A percentile compares a stretch with the other conserved stretches of the same genome.
Evolutionary conservation across 1,284 basidiomycete species (phyloP).

Genomic region (Marasmius tenuissimus): DNA sequence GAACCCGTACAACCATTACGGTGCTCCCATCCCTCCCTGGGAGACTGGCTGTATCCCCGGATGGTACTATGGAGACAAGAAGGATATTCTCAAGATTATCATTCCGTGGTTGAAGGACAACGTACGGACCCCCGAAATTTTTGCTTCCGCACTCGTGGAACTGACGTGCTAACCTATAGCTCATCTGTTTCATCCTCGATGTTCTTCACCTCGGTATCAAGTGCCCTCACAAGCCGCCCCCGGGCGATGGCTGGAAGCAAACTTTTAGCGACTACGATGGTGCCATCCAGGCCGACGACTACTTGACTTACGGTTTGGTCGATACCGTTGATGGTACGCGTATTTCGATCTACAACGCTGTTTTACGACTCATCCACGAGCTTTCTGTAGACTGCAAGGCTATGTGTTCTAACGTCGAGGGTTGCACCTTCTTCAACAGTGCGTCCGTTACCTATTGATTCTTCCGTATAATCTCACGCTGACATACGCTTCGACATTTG

Average conservation of each 20-base stretch:
- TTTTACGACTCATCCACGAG: neutral
- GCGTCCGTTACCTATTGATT: conserved; percentile 14
- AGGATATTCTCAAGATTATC: conserved; percentile 21
- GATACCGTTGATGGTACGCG: conserved; percentile 39
- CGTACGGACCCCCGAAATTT: conserved; percentile 17
- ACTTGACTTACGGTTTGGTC: conserved; percentile 43
- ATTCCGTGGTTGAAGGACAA: conserved; percentile 30
- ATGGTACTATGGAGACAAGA: conserved; percentile 39
- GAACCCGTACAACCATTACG: conserved; percentile 30
- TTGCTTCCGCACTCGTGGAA: neutral
- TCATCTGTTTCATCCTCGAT: conserved; percentile 34
- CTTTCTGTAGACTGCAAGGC: conserved; percentile 34
- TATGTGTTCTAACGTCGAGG: conserved; percentile 40
- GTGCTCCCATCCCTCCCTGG: conserved; percentile 40
- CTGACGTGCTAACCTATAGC: conserved; percentile 20
- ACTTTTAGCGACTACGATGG: conserved; percentile 40
- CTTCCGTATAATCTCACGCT: neutral
- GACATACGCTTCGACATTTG: neutral
- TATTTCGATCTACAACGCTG: neutral
- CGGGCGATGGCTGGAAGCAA: conserved; percentile 33
- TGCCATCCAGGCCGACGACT: conserved; percentile 41
- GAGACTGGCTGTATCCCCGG: conserved; percentile 29
- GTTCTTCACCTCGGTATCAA: conserved; percentile 32
- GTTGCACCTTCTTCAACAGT: conserved; percentile 46
- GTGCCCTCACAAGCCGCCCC: conserved; percentile 31